Base-by-base conservation (phyloP, 2,329 filamentous ascomycete species). In the Aspergillus persii region DNA sequence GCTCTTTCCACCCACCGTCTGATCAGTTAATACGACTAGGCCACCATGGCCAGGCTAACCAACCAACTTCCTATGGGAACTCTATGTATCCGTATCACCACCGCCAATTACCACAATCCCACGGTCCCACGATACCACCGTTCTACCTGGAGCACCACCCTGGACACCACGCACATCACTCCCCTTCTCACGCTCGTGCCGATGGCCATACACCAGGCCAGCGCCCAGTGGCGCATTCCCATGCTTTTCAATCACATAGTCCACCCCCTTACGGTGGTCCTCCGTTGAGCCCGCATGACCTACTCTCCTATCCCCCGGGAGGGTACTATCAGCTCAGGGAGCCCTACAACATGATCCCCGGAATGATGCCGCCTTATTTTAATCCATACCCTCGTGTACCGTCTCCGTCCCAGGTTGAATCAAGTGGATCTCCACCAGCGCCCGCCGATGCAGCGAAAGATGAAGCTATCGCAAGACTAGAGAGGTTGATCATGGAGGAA, bases 401-500 rank as follows among this genome's bases (percentile, higher is more conserved):
- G 11, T 71, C 75, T 26, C 72, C 76, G 48, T 65, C 63, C 15
- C 68, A 68, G 49, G 59, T 66, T n/a, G 68, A 72, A 57, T 61
- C 65, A 50, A 69, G 66, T 53, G 63, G 62, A 39, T 60, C 69
- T 41, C 66, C 64, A 7, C 65, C 67, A 6, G 70, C 76, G 4
- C 71, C 77, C 8, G 72, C 75, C 31, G 84, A 89, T 55, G 80
- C 83, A 1, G 83, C 74, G 5, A 79, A 80, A 60, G 78, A 80
- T 50, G 81, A 83, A 60, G 80, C 89, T 57, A 86, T 88, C 62
- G 79, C 79, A n/a, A 81, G 88, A 58, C 82, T 88, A 61, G 81
- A 84, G 62, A 82, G 89, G 65, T 74, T 90, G 59, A 80, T 83
- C 49, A 57, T 79, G 54, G 77, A 80, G 15, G 76, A 80, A 58